Evolutionary conservation across 805 yeast genomes (phyloP).

Genomic region (Teunomyces lycoperdinae): DNA sequence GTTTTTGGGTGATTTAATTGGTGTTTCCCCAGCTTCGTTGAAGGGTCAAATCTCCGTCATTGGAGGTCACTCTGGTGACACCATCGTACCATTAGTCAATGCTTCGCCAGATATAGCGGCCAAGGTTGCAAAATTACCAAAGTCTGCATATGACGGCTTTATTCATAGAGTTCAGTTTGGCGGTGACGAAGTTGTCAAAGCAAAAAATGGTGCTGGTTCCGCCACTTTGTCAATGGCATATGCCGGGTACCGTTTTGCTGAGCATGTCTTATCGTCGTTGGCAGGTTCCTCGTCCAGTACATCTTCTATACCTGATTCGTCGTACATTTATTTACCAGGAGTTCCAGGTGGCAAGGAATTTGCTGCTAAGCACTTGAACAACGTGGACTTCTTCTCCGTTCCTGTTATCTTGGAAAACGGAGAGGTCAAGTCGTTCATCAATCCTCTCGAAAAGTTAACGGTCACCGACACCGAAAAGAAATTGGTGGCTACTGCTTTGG

Average conservation of each 20-base stretch:
- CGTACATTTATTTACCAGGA: conserved; percentile 55
- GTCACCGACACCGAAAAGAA: conserved; percentile 30
- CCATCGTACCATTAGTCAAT: conserved; percentile 40
- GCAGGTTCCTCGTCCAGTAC: conserved; percentile 52
- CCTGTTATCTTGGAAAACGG: conserved; percentile 44
- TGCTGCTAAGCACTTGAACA: conserved; percentile 32
- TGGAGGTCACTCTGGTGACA: conserved; percentile 49
- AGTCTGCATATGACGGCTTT: conserved; percentile 22
- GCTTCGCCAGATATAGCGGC: conserved; percentile 15
- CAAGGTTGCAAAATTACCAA: conserved; percentile 15
- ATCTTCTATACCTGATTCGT: conserved; percentile 39
- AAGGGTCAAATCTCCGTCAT: conserved; percentile 42
- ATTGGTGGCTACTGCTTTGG: conserved; percentile 35
- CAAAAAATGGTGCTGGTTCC: conserved; percentile 91
- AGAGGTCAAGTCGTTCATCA: conserved; percentile 32
- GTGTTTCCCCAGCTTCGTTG: conserved; percentile 27
- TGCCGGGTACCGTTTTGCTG: conserved; percentile 77
- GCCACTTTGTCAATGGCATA: conserved; percentile 96
- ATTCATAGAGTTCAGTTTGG: conserved; percentile 53
- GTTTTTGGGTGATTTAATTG: conserved; percentile 38
- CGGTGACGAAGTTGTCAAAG: conserved; percentile 95
- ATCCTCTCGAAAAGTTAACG: conserved; percentile 32
- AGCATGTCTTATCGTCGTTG: conserved; percentile 59
- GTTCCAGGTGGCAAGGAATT: conserved; percentile 46
- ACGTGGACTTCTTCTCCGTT: conserved; percentile 46